Percentiles rank a stretch among this genome's conserved stretches.
Conservation (phyloP, 2,329 filamentous ascomycete species). For the Orbilia javanica region DNA sequence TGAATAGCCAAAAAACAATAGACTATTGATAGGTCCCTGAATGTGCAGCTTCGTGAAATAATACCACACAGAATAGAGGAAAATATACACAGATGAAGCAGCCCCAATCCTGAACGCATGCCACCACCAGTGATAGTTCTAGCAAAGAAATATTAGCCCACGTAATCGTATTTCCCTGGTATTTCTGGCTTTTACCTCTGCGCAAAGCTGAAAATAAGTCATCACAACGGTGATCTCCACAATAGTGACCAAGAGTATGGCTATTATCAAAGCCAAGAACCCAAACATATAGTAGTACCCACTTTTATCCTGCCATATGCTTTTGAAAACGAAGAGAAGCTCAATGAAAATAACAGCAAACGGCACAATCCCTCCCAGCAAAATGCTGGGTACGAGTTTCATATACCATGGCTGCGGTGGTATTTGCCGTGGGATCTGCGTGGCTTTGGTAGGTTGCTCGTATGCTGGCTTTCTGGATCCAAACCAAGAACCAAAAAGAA, state of each 20-base stretch:
- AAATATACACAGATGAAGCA: slow-evolving; percentile 83
- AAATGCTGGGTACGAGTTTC: slow-evolving; percentile 72
- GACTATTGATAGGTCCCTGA: slow-evolving; percentile 79
- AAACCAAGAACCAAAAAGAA: slow-evolving; percentile 83
- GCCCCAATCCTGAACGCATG: slow-evolving; percentile 84
- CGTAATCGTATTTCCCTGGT: background rate
- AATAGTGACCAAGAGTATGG: slow-evolving; percentile 80
- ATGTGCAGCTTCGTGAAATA: slow-evolving; percentile 85
- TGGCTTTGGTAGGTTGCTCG: slow-evolving; percentile 85
- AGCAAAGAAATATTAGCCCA: slow-evolving; percentile 18
- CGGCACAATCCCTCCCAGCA: slow-evolving; percentile 82
- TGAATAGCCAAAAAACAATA: slow-evolving; percentile 89
- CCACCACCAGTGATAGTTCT: slow-evolving; percentile 94
- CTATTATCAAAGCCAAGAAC: slow-evolving; percentile 80
- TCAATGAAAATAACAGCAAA: slow-evolving; percentile 92
- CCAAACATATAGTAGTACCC: slow-evolving; percentile 94
- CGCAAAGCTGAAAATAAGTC: slow-evolving; percentile 84
- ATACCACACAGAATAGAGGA: slow-evolving; percentile 85
- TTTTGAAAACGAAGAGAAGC: slow-evolving; percentile 87
- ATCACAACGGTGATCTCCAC: slow-evolving; percentile 86
- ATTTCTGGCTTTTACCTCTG: slow-evolving; percentile 71
- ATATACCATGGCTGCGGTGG: slow-evolving; percentile 82
- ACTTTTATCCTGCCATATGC: slow-evolving; percentile 88
- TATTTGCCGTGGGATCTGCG: slow-evolving; percentile 77
- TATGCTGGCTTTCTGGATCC: slow-evolving; percentile 78